Percentiles rank a stretch among this genome's conserved stretches.
phyloP scores from a whole-genome alignment of 345 rosid genomes.

The Sisymbrium altissimum region DNA sequence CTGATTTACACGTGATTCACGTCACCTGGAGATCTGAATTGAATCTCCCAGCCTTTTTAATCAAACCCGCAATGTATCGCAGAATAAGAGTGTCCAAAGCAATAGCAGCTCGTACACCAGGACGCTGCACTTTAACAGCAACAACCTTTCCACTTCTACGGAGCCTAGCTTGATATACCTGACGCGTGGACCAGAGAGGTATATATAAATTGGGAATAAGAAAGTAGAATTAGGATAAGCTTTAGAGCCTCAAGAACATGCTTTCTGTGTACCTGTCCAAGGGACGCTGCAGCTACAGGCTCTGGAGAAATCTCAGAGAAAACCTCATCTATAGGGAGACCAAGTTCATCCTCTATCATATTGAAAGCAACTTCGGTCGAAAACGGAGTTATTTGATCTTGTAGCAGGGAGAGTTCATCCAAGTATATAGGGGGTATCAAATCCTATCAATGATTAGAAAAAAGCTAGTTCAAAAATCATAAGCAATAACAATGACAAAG shows the following conservation, averaged over 20 bases:
- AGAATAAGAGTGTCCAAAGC: constrained; percentile 83
- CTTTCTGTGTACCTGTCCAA: constrained; percentile 63
- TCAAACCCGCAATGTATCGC: constrained; percentile 69
- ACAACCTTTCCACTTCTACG: constrained; percentile 56
- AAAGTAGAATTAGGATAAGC: not conserved
- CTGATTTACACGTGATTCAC: not conserved
- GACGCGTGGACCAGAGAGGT: constrained; percentile 16
- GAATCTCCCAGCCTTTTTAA: constrained; percentile 61
- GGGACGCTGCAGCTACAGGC: constrained; percentile 92
- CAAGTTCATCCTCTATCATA: constrained; percentile 76
- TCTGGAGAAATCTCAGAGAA: constrained; percentile 92
- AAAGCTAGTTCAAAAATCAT: not conserved
- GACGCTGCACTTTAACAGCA: constrained; percentile 93
- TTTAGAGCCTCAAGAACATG: constrained; percentile 1
- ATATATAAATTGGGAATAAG: not conserved
- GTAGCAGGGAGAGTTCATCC: constrained; percentile 81
- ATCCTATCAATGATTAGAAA: constrained; percentile 47
- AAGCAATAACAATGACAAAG: not conserved
- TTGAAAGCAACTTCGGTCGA: constrained; percentile 73
- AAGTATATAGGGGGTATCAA: constrained; percentile 81
- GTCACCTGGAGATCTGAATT: constrained; percentile 86
- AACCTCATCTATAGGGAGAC: constrained; percentile 57
- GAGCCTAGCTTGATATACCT: constrained; percentile 96
- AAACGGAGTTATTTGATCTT: constrained; percentile 92
- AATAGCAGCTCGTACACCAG: constrained; percentile 94